Conservation (phyloP, 768 basidiomycete genomes). For the Lactarius pseudohatsudake region DNA sequence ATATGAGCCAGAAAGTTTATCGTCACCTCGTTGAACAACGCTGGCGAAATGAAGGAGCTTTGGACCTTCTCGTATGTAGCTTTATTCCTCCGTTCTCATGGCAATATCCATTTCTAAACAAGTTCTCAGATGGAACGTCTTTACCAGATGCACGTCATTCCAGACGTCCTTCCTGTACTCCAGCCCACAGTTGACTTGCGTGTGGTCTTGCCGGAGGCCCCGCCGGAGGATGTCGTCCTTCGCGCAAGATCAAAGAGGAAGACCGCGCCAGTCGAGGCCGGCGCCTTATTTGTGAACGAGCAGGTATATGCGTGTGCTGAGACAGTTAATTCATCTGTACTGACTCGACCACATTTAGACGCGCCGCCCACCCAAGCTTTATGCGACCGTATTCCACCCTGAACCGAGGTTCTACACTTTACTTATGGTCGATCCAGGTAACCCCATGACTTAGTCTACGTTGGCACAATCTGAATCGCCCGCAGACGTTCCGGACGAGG, state of each 20-base stretch:
- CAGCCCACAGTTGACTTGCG: constrained; percentile 75
- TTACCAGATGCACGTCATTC: constrained; percentile 87
- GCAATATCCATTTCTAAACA: neutral
- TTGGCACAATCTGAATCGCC: neutral
- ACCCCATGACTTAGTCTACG: neutral
- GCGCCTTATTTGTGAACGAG: constrained; percentile 61
- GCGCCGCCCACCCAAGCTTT: constrained; percentile 57
- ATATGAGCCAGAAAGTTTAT: constrained; percentile 67
- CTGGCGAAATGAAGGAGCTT: constrained; percentile 81
- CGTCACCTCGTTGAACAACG: constrained; percentile 79
- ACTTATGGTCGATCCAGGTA: constrained; percentile 85
- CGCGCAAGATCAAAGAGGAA: constrained; percentile 33
- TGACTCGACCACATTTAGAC: constrained; percentile 47
- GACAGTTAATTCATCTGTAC: neutral
- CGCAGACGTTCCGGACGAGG: constrained; percentile 80
- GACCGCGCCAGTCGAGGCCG: constrained; percentile 61
- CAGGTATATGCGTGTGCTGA: constrained; percentile 49
- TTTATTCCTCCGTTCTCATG: neutral
- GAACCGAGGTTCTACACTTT: constrained; percentile 84
- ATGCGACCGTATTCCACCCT: constrained; percentile 76
- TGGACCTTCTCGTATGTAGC: constrained; percentile 74
- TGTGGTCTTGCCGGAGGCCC: constrained; percentile 50
- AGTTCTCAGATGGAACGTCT: constrained; percentile 82
- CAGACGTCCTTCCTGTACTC: constrained; percentile 75
- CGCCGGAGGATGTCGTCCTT: constrained; percentile 34